Conservation (phyloP, 1,284 basidiomycete genomes). For the Moesziomyces sp. region DNA sequence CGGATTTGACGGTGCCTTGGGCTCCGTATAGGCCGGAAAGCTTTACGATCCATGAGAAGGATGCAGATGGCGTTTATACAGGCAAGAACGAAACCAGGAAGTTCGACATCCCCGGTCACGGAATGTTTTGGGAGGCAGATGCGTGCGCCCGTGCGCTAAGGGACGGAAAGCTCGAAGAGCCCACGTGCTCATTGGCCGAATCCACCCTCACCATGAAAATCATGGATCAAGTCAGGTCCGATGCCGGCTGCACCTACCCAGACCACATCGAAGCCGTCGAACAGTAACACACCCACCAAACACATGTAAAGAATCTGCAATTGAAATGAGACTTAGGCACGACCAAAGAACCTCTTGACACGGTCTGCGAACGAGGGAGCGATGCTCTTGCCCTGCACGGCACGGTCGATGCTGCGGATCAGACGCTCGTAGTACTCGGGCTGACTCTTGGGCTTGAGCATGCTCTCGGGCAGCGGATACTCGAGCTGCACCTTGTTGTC, state of each 20-base stretch:
- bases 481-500: slow-evolving; percentile 42
- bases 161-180: slow-evolving; percentile 80
- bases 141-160: slow-evolving; percentile 83
- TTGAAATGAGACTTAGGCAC: background rate
- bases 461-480: slow-evolving; percentile 45
- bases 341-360: slow-evolving; percentile 55
- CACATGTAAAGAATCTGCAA: background rate
- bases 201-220: slow-evolving; percentile 48
- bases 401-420: slow-evolving; percentile 39
- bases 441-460: slow-evolving; percentile 52
- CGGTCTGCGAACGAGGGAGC: slow-evolving; percentile 30
- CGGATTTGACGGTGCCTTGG: slow-evolving; percentile 72
- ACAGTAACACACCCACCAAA: background rate
- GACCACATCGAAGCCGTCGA: slow-evolving; percentile 33
- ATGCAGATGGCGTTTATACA: slow-evolving; percentile 34
- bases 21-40: slow-evolving; percentile 73
- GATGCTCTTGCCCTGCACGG: slow-evolving; percentile 48
- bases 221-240: slow-evolving; percentile 52
- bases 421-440: slow-evolving; percentile 60
- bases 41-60: slow-evolving; percentile 54
- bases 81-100: slow-evolving; percentile 69
- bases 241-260: slow-evolving; percentile 29
- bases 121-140: slow-evolving; percentile 72
- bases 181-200: slow-evolving; percentile 75
- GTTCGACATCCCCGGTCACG: slow-evolving; percentile 72